Conservation (phyloP, 768 basidiomycete genomes). For the Crucibulum laeve region DNA sequence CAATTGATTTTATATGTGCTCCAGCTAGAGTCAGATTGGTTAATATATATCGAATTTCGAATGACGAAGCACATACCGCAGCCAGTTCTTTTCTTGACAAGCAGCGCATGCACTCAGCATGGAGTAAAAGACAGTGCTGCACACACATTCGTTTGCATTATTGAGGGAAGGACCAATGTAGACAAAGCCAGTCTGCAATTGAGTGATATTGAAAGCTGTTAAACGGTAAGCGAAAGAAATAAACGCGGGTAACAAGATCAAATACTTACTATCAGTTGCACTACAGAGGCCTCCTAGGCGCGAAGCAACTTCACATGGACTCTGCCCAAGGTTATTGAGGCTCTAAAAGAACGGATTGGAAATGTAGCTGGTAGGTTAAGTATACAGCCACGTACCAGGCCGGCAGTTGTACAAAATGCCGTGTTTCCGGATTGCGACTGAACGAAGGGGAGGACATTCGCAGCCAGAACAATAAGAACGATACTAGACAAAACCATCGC, state of each 20-base stretch:
- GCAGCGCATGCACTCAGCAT: slow-evolving; percentile 45
- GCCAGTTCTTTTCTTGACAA: slow-evolving; percentile 36
- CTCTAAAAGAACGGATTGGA: slow-evolving; percentile 21
- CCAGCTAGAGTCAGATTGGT: slow-evolving; percentile 36
- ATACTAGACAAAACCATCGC: no score
- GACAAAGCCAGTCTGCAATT: slow-evolving; percentile 20
- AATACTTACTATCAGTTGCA: slow-evolving; percentile 25
- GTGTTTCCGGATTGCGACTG: no score
- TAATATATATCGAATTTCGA: slow-evolving; percentile 1
- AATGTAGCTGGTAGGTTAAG: no score
- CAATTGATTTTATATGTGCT: slow-evolving; percentile 43
- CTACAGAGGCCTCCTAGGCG: slow-evolving; percentile 36
- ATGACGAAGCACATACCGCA: slow-evolving; percentile 20
- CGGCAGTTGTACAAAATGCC: no score
- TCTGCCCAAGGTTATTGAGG: slow-evolving; percentile 32
- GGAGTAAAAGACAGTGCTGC: slow-evolving; percentile 51
- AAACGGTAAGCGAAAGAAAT: neutral
- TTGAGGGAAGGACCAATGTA: slow-evolving; percentile 32
- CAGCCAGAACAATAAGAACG: no score
- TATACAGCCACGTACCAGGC: no score
- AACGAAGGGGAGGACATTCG: no score
- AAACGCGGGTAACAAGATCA: neutral
- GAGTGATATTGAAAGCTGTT: slow-evolving; percentile 30
- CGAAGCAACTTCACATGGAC: slow-evolving; percentile 41
- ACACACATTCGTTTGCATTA: slow-evolving; percentile 38